phyloP scores from a whole-genome alignment of 1,284 basidiomycete species.

The Melampsora larici-populina region DNA sequence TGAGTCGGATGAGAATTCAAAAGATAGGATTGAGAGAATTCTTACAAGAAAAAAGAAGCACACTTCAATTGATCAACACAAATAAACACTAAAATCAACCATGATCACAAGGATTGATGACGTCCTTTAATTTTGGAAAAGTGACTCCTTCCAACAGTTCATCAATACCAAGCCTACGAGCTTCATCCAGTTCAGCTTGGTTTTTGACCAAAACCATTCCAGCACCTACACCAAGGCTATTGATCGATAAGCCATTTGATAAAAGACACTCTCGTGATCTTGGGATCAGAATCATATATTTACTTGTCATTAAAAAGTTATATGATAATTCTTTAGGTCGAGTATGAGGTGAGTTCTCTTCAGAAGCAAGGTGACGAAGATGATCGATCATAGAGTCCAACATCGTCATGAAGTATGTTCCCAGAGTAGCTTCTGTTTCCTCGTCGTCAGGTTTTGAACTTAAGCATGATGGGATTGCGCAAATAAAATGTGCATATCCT shows the following conservation, averaged over 20 bases:
- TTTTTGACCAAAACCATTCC: constrained; percentile 48
- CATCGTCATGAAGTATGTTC: constrained; percentile 45
- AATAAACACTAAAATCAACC: neutral
- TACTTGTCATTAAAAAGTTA: constrained; percentile 48
- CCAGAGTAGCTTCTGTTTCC: constrained; percentile 44
- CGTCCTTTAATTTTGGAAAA: constrained; percentile 14
- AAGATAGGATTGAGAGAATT: too few species aligned
- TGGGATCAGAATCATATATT: constrained; percentile 48
- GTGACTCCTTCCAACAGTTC: constrained; percentile 6
- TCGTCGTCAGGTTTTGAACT: neutral
- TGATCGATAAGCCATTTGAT: constrained; percentile 34
- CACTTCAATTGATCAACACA: too few species aligned
- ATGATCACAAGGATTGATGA: constrained; percentile 8
- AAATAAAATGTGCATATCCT: constrained; percentile 10
- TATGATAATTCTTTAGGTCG: constrained; percentile 47
- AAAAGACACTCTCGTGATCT: constrained; percentile 41
- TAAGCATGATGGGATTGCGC: too few species aligned
- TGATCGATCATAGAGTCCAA: constrained; percentile 49
- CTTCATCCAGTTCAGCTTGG: constrained; percentile 3
- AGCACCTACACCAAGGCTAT: constrained; percentile 49
- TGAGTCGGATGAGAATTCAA: too few species aligned
- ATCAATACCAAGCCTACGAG: constrained; percentile 11
- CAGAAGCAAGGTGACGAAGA: constrained; percentile 44
- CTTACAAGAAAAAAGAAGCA: too few species aligned
- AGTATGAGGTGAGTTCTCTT: neutral